Conservation (phyloP, 108 stramenopile species). For the Skeletonema menzelii region DNA sequence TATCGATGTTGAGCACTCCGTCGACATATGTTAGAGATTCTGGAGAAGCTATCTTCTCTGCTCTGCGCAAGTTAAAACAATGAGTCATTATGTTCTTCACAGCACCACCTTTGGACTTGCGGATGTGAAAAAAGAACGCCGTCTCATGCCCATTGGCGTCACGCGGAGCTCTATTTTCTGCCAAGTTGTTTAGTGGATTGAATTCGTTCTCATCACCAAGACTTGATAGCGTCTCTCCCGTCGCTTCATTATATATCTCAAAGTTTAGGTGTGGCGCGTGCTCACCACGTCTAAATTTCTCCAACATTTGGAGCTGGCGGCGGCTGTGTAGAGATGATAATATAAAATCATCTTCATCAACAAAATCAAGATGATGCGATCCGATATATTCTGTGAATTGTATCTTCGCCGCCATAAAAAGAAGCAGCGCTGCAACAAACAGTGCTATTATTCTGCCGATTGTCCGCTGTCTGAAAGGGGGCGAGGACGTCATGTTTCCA, state of each 20-base stretch:
- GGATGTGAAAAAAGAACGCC: slow-evolving; percentile 20
- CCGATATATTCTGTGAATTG: background rate
- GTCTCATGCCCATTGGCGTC: slow-evolving; percentile 1
- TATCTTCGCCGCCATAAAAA: background rate
- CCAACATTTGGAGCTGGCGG: background rate
- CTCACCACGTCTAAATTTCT: background rate
- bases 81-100: slow-evolving; percentile 27
- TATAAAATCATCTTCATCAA: background rate
- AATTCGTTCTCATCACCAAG: slow-evolving; percentile 3
- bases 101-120: slow-evolving; percentile 9
- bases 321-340: background rate
- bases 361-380: background rate
- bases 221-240: slow-evolving; percentile 6
- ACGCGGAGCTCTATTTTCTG: slow-evolving; percentile 10
- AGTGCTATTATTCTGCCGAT: background rate
- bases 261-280: background rate
- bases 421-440: background rate
- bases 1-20: slow-evolving; percentile 27
- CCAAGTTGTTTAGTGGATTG: slow-evolving; percentile 21
- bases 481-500: background rate
- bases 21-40: slow-evolving; percentile 15
- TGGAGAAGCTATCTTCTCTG: slow-evolving; percentile 16
- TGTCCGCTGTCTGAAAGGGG: background rate
- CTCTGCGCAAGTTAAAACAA: slow-evolving; percentile 22
- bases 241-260: background rate